Evolutionary conservation across 306 rosid species (phyloP).

Genomic region (Arachis stenosperma): DNA sequence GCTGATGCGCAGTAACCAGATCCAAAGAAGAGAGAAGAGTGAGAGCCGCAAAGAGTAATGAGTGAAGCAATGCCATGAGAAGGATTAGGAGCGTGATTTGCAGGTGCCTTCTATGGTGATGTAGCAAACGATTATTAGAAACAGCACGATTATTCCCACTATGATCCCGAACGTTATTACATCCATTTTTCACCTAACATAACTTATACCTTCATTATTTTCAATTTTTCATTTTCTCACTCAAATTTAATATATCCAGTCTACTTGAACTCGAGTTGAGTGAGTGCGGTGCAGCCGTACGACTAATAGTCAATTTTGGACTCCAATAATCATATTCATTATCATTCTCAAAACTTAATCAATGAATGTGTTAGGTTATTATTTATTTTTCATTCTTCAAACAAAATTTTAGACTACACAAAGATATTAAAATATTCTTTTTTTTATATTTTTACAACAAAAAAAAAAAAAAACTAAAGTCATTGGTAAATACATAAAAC

Average conservation of each 20-base stretch:
- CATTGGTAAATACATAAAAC: too few relatives aligned
- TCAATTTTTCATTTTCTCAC: too few relatives aligned
- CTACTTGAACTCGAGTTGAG: not conserved
- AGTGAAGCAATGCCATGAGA: conserved; percentile 40
- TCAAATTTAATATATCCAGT: too few relatives aligned
- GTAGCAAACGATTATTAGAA: conserved; percentile 61
- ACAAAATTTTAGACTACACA: too few relatives aligned
- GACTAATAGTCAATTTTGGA: not conserved
- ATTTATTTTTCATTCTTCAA: too few relatives aligned
- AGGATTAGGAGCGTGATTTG: conserved; percentile 50
- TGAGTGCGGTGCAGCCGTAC: not conserved
- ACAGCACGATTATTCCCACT: conserved; percentile 73
- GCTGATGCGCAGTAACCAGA: conserved; percentile 53
- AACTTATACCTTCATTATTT: too few relatives aligned
- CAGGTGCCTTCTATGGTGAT: conserved; percentile 89
- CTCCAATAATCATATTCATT: not conserved
- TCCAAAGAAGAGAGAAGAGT: conserved; percentile 51
- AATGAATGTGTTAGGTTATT: too few relatives aligned
- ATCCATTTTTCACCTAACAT: conserved; percentile 48
- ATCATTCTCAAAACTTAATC: too few relatives aligned
- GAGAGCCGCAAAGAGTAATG: conserved; percentile 37
- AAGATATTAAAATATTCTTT: too few relatives aligned
- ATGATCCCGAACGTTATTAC: conserved; percentile 77
- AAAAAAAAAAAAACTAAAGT: too few relatives aligned
- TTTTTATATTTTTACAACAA: too few relatives aligned